A percentile compares a stretch with the other conserved stretches of the same genome.
These are phyloP conservation scores for Monarda citriodora DNA, from an alignment of 305 asterid species.

Conservation along the genomic window DNA sequence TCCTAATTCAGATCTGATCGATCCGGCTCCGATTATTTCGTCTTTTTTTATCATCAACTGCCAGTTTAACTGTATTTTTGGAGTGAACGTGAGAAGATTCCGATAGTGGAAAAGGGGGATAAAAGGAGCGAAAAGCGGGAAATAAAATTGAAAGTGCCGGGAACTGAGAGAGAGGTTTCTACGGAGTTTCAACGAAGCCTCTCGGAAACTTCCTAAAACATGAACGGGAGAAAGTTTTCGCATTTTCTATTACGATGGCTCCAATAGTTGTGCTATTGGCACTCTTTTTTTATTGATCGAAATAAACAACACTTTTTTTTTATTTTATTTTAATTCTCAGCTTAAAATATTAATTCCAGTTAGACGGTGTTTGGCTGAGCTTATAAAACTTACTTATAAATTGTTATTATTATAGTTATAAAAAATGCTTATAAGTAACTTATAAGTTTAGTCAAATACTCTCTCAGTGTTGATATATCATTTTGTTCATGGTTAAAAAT, in stretches of 20 bases:
- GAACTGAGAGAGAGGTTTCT: conserved; percentile 43
- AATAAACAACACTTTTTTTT: no score
- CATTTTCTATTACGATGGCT: conserved; percentile 34
- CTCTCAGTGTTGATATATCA: no score
- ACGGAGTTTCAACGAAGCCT: conserved; percentile 41
- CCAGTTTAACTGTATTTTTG: background rate
- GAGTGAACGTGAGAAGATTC: conserved; percentile 32
- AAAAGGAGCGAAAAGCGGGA: conserved; percentile 31
- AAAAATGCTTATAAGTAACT: no score
- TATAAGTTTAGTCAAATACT: no score
- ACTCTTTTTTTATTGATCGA: no score
- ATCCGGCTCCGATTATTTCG: conserved; percentile 31
- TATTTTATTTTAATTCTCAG: no score
- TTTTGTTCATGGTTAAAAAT: no score
- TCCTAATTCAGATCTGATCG: conserved; percentile 54
- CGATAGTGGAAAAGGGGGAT: conserved; percentile 28
- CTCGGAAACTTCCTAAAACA: conserved; percentile 29
- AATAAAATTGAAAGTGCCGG: conserved; percentile 65
- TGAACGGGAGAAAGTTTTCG: background rate
- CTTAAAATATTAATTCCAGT: no score
- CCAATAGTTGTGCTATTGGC: background rate
- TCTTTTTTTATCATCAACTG: conserved; percentile 13
- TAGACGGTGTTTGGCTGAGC: no score
- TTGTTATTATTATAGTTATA: no score
- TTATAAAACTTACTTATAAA: no score